Percentiles rank a stretch among this genome's conserved stretches.
These are phyloP conservation scores for Aspergillus hancockii DNA, from an alignment of 495 filamentous ascomycete species.

Conservation along the genomic window DNA sequence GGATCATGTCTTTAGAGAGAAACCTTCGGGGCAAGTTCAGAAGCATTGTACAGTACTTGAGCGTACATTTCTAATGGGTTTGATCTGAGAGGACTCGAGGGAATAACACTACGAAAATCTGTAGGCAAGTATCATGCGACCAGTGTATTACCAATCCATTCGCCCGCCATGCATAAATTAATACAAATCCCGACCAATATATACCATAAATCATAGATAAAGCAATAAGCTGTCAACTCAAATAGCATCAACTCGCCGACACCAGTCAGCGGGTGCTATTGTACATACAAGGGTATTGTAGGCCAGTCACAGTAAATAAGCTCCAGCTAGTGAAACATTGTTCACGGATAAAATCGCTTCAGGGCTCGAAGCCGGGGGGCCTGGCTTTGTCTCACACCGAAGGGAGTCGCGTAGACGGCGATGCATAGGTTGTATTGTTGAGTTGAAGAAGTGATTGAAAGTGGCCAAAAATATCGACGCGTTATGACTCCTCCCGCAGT, in stretches of 20 bases:
- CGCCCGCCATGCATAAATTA: background rate
- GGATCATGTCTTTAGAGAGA: background rate
- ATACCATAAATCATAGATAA: constrained; percentile 23
- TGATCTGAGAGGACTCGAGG: background rate
- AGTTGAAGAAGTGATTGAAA: background rate
- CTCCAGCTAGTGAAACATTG: background rate
- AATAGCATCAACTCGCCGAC: background rate
- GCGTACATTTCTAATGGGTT: background rate
- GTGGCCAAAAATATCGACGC: background rate
- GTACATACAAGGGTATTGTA: constrained; percentile 1
- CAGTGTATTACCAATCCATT: background rate
- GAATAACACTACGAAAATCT: background rate
- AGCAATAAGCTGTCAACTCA: background rate
- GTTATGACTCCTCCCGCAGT: constrained; percentile 49
- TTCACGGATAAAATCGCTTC: background rate
- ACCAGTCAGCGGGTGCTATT: background rate
- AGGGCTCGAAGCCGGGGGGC: background rate
- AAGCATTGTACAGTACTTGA: too few relatives aligned
- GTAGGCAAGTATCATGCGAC: background rate
- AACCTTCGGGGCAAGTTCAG: too few relatives aligned
- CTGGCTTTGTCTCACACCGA: background rate
- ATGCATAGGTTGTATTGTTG: background rate
- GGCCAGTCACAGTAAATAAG: background rate
- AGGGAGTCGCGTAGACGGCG: background rate
- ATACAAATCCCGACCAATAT: background rate